Evolutionary conservation across 148 eudicot genomes (phyloP).

Genomic region (Rheum nobile): DNA sequence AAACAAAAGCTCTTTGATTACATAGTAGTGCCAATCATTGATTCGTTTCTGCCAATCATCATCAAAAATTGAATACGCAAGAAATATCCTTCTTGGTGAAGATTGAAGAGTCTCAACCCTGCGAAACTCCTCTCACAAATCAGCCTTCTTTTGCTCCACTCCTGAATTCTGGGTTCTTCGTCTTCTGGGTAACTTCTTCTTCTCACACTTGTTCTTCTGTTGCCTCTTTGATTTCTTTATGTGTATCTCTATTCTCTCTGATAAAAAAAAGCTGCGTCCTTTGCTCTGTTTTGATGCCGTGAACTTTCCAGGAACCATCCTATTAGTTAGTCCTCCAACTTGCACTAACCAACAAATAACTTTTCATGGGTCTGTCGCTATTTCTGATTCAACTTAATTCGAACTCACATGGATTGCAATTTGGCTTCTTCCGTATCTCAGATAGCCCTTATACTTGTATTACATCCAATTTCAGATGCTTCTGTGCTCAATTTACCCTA

Average conservation of each 20-base stretch:
- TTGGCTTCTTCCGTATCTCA: neutral
- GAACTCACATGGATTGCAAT: neutral
- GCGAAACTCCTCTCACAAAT: neutral
- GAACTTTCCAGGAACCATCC: neutral
- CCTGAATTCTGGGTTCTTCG: neutral
- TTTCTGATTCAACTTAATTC: neutral
- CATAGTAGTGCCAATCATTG: too few relatives aligned
- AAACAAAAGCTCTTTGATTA: too few relatives aligned
- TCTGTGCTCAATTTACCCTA: neutral
- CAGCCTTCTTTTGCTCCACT: neutral
- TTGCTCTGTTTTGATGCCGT: neutral
- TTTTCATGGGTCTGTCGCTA: neutral
- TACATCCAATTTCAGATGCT: neutral
- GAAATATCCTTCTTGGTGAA: too few relatives aligned
- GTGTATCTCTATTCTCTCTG: neutral
- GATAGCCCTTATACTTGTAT: neutral
- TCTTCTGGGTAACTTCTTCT: neutral
- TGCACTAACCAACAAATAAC: slow-evolving; percentile 2
- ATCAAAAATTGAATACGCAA: too few relatives aligned
- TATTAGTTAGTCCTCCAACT: neutral
- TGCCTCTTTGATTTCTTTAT: too few relatives aligned
- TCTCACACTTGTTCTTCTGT: too few relatives aligned
- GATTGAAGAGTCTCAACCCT: neutral
- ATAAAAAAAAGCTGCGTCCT: neutral
- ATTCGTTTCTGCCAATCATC: too few relatives aligned